Evolutionary conservation across 1,284 basidiomycete species (phyloP).

Genomic region (Apiotrichum brassicae): DNA sequence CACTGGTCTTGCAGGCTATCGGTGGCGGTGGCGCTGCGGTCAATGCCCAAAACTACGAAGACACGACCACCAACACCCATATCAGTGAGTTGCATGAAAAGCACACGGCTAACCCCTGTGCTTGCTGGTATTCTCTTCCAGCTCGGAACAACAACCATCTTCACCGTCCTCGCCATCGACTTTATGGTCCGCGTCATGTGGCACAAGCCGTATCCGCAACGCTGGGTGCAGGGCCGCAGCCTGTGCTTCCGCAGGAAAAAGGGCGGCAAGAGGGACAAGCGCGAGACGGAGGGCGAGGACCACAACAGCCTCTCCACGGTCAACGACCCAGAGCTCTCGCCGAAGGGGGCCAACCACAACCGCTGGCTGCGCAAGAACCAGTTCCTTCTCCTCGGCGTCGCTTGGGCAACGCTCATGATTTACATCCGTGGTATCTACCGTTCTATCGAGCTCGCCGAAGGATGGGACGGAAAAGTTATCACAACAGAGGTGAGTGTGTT

Average conservation of each 20-base stretch:
- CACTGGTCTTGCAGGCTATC: conserved; percentile 45
- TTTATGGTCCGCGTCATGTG: conserved; percentile 27
- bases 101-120: conserved; percentile 16
- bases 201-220: conserved; percentile 19
- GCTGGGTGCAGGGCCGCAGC: not conserved
- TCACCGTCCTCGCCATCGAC: conserved; percentile 31
- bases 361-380: conserved; percentile 1
- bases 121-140: conserved; percentile 47
- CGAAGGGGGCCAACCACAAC: not conserved
- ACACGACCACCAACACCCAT: conserved; percentile 18
- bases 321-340: not conserved
- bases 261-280: not conserved
- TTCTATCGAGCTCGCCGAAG: conserved; percentile 34
- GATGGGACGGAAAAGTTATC: conserved; percentile 27
- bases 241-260: not conserved
- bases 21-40: conserved; percentile 44
- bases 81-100: conserved; percentile 16
- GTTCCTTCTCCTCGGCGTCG: conserved; percentile 29
- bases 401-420: conserved; percentile 36
- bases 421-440: conserved; percentile 39
- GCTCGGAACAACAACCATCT: conserved; percentile 36
- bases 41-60: conserved; percentile 15
- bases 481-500: conserved; percentile 17
- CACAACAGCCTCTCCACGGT: too few species aligned
- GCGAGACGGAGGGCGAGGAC: not conserved